These are phyloP conservation scores for Neurospora sp. DNA, from an alignment of 495 filamentous ascomycete species.

Conservation along the genomic window DNA sequence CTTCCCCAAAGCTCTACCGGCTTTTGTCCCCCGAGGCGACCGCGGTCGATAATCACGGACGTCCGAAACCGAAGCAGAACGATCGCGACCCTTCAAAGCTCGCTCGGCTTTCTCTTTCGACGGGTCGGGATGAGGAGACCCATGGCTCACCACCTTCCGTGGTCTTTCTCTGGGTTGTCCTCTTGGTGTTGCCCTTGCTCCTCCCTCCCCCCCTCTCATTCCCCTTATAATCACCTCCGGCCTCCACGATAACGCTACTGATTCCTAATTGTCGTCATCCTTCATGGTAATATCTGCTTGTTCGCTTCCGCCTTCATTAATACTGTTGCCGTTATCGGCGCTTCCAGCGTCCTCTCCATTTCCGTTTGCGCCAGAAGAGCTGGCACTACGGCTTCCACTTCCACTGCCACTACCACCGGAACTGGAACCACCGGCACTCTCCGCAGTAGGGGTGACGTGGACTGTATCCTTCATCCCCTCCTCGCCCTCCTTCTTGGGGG, in stretches of 20 bases:
- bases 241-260: neutral
- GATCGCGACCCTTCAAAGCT: neutral
- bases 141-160: neutral
- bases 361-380: neutral
- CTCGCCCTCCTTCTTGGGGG: conserved; percentile 11
- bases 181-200: neutral
- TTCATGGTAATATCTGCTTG: neutral
- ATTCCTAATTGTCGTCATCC: neutral
- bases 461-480: neutral
- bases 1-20: neutral
- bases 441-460: neutral
- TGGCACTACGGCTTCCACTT: neutral
- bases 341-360: neutral
- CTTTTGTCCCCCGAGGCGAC: neutral
- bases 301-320: neutral
- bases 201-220: neutral
- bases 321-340: neutral
- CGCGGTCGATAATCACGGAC: neutral
- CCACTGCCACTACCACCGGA: neutral
- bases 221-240: neutral
- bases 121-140: neutral
- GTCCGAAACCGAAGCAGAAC: neutral
- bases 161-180: neutral
- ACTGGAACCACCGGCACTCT: neutral
- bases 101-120: neutral